Evolutionary conservation across 208 protist genomes (phyloP).

Genomic region (Tritrichomonas musculus): DNA sequence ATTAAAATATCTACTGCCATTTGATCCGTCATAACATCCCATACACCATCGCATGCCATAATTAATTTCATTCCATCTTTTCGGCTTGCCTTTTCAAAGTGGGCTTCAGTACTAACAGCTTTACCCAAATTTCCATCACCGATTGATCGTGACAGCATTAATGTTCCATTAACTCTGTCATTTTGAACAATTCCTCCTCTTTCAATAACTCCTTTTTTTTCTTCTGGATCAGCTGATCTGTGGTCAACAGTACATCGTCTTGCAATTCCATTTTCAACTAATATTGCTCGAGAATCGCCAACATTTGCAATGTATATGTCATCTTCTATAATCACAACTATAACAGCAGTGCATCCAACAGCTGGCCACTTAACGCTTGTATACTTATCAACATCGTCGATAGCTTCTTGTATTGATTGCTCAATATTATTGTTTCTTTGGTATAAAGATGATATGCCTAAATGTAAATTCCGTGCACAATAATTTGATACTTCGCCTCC

Average conservation of each 20-base stretch:
- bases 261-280: neutral
- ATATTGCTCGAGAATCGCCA: neutral
- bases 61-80: neutral
- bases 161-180: neutral
- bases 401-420: neutral
- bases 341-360: neutral
- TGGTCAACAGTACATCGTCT: neutral
- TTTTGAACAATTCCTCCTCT: neutral
- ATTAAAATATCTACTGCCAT: neutral
- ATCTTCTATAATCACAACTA: neutral
- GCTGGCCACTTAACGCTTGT: neutral
- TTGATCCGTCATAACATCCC: neutral
- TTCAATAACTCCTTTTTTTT: neutral
- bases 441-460: neutral
- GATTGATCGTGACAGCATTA: neutral
- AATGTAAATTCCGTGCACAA: neutral
- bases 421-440: neutral
- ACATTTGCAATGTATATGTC: neutral
- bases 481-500: neutral
- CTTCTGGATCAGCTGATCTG: neutral
- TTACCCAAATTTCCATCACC: neutral
- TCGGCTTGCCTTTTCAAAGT: neutral
- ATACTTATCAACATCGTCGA: neutral
- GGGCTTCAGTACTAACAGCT: neutral
- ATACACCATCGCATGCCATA: neutral